Evolutionary conservation across 2,329 filamentous ascomycete genomes (phyloP).

Genomic region (Fusarium secorum): DNA sequence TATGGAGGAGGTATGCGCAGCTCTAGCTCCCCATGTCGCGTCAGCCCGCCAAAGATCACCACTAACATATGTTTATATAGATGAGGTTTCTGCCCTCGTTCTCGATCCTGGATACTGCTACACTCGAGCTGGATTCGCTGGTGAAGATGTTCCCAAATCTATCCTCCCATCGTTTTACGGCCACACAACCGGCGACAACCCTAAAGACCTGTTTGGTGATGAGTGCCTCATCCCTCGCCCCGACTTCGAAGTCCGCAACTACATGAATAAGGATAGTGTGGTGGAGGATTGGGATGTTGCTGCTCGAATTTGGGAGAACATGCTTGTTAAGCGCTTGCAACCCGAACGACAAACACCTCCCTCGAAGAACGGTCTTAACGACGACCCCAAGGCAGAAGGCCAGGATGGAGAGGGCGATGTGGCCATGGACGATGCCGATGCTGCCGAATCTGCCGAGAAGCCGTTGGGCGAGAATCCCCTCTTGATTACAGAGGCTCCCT

Average conservation of each 20-base stretch:
- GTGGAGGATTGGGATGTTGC: conserved; percentile 98
- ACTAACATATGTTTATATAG: conserved; percentile 56
- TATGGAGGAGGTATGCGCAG: conserved; percentile 66
- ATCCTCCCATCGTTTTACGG: conserved; percentile 93
- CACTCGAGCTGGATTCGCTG: conserved; percentile 93
- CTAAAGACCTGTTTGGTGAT: conserved; percentile 81
- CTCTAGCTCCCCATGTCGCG: conserved; percentile 31
- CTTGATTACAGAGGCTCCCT: conserved; percentile 91
- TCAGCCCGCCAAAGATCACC: conserved; percentile 16
- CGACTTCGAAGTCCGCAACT: conserved; percentile 86
- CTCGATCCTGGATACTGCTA: conserved; percentile 93
- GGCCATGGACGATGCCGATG: conserved; percentile 60
- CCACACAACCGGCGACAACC: conserved; percentile 55
- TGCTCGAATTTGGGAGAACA: conserved; percentile 88
- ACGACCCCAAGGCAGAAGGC: conserved; percentile 64
- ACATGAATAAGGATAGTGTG: conserved; percentile 86
- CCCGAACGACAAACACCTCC: conserved; percentile 75
- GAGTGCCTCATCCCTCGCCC: conserved; percentile 82
- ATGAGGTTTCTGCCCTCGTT: conserved; percentile 96
- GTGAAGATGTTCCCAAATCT: conserved; percentile 96
- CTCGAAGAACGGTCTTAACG: conserved; percentile 80
- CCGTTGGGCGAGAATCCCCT: conserved; percentile 88
- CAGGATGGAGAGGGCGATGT: conserved; percentile 70
- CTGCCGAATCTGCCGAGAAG: conserved; percentile 68
- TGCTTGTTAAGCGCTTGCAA: conserved; percentile 87